These are phyloP conservation scores for Pelagomonas calceolata DNA, from an alignment of 108 stramenopile species.

Conservation along the genomic window DNA sequence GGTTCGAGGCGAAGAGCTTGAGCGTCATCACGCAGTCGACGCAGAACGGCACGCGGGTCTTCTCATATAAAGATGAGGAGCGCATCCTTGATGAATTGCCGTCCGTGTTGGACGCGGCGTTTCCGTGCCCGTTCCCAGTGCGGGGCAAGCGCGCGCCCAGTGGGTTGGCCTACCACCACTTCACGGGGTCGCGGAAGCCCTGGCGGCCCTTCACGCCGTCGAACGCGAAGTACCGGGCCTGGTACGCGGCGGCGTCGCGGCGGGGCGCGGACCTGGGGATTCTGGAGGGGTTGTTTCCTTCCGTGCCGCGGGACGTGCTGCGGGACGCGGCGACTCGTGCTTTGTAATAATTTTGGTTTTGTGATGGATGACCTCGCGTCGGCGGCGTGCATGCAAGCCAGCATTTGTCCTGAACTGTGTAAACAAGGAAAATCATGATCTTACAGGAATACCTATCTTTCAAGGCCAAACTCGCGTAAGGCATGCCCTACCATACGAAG, in stretches of 20 bases:
- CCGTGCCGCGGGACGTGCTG: too few species aligned
- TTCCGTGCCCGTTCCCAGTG: background rate
- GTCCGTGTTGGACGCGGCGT: background rate
- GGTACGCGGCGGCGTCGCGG: background rate
- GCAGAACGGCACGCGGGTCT: background rate
- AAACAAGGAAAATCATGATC: too few species aligned
- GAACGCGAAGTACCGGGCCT: background rate
- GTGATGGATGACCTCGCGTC: too few species aligned
- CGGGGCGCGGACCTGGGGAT: too few species aligned
- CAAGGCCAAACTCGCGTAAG: too few species aligned
- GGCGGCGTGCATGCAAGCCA: too few species aligned
- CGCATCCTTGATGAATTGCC: background rate
- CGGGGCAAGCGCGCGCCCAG: background rate
- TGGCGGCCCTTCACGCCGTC: background rate
- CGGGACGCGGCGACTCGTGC: too few species aligned
- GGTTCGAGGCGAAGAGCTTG: background rate
- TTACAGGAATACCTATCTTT: too few species aligned
- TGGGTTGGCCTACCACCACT: background rate
- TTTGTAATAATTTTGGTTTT: too few species aligned
- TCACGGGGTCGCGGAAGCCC: background rate
- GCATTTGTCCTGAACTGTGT: too few species aligned
- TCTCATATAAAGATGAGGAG: background rate
- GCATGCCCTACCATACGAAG: too few species aligned
- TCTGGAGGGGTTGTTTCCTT: too few species aligned
- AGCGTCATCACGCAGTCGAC: background rate